A percentile compares a stretch with the other conserved stretches of the same genome.
These are phyloP conservation scores for Hawksworthiomyces lignivorus DNA, from an alignment of 2,329 filamentous ascomycete genomes.

Conservation along the genomic window DNA sequence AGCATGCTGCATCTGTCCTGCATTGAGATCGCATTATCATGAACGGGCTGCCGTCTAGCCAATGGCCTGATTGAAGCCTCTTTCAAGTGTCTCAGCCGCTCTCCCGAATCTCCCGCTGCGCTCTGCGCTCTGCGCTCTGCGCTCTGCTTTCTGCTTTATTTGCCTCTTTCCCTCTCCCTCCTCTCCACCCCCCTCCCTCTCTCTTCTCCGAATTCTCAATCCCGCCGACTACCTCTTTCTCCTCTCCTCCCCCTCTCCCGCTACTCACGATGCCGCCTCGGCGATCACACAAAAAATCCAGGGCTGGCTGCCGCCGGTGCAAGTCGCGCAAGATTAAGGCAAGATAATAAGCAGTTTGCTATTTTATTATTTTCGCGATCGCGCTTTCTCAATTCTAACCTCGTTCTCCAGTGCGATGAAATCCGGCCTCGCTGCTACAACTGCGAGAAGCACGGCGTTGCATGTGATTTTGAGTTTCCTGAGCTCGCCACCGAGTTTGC, in stretches of 20 bases:
- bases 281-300: conserved; percentile 62
- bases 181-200: too few species aligned
- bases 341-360: too few species aligned
- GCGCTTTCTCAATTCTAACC: background rate
- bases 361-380: background rate
- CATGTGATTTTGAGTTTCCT: conserved; percentile 56
- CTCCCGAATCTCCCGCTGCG: too few species aligned
- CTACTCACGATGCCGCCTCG: conserved; percentile 52
- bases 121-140: too few species aligned
- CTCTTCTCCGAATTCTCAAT: too few species aligned
- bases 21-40: conserved; percentile 9
- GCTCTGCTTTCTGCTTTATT: too few species aligned
- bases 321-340: conserved; percentile 66
- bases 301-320: conserved; percentile 58
- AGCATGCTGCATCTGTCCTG: background rate
- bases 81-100: too few species aligned
- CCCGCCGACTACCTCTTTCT: background rate
- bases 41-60: conserved; percentile 9
- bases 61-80: conserved; percentile 12
- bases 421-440: conserved; percentile 58
- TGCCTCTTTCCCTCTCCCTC: too few species aligned
- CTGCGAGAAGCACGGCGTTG: conserved; percentile 58
- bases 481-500: conserved; percentile 37
- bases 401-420: conserved; percentile 50
- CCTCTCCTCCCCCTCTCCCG: background rate